Conservation (phyloP, 768 basidiomycete species). For the Pholiota microspora region DNA sequence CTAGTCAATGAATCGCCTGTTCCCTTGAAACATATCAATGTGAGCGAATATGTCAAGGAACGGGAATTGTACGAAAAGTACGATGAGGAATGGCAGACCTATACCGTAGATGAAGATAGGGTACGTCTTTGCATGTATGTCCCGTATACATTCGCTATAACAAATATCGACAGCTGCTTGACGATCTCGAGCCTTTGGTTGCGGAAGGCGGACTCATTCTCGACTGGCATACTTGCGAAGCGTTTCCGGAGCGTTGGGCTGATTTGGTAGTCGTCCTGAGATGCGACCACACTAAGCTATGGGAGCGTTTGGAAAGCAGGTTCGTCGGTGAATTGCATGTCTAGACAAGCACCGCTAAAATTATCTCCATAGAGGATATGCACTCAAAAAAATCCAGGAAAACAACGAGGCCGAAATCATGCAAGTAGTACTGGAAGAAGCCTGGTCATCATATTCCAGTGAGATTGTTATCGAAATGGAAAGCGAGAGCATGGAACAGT, state of each 20-base stretch:
- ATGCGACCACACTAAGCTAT: constrained; percentile 84
- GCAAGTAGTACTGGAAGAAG: constrained; percentile 88
- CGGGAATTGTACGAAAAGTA: constrained; percentile 77
- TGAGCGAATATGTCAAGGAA: constrained; percentile 88
- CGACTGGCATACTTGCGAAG: constrained; percentile 93
- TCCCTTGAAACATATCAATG: constrained; percentile 79
- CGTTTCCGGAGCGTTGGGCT: constrained; percentile 95
- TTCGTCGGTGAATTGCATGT: constrained; percentile 29
- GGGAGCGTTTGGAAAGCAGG: constrained; percentile 92
- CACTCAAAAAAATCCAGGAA: constrained; percentile 93
- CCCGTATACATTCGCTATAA: constrained; percentile 1
- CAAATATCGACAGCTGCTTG: constrained; percentile 61
- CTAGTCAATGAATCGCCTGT: constrained; percentile 70
- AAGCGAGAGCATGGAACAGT: constrained; percentile 74
- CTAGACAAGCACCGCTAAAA: constrained; percentile 6
- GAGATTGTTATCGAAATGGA: constrained; percentile 85
- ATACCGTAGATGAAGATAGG: constrained; percentile 95
- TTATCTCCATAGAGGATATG: constrained; percentile 62
- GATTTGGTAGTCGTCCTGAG: constrained; percentile 92
- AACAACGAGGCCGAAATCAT: constrained; percentile 99
- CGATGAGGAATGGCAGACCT: constrained; percentile 94
- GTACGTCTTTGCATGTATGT: constrained; percentile 37
- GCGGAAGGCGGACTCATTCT: constrained; percentile 77
- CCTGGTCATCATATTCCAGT: constrained; percentile 78
- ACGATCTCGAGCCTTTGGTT: constrained; percentile 78